phyloP scores from a whole-genome alignment of 73 alveolate genomes.

The Paramecium octaurelia region DNA sequence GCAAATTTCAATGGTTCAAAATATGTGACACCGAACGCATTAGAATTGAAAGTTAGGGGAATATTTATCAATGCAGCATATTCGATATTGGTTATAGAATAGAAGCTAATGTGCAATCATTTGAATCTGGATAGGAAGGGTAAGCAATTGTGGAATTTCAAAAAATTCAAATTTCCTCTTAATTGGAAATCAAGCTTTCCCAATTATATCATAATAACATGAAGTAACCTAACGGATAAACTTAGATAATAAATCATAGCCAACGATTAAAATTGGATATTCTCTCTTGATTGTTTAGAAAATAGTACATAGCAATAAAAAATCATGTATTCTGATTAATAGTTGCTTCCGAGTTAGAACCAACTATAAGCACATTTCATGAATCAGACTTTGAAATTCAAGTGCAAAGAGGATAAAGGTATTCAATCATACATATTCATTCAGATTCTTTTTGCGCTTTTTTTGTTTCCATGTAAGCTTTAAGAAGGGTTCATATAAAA shows the following conservation, averaged over 20 bases:
- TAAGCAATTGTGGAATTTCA: conserved; percentile 14
- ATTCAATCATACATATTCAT: background rate
- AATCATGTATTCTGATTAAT: background rate
- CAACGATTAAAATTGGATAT: background rate
- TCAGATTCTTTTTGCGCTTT: background rate
- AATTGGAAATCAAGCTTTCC: background rate
- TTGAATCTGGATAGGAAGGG: conserved; percentile 18
- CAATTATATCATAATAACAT: conserved; percentile 11
- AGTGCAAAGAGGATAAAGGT: conserved; percentile 19
- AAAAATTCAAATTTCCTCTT: background rate
- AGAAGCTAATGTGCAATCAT: background rate
- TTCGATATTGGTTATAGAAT: conserved; percentile 26
- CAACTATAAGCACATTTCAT: background rate
- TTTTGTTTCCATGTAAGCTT: background rate
- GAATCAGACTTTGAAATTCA: background rate
- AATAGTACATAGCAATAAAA: background rate
- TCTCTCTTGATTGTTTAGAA: background rate
- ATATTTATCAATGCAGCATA: background rate
- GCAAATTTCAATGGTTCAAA: conserved; percentile 31
- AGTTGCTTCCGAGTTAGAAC: background rate
- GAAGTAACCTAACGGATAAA: background rate
- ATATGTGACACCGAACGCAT: background rate
- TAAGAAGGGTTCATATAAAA: background rate
- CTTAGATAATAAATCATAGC: background rate
- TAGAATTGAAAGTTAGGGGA: background rate